Base-by-base conservation (phyloP, 1,284 basidiomycete genomes). In the Puccinia horiana region DNA sequence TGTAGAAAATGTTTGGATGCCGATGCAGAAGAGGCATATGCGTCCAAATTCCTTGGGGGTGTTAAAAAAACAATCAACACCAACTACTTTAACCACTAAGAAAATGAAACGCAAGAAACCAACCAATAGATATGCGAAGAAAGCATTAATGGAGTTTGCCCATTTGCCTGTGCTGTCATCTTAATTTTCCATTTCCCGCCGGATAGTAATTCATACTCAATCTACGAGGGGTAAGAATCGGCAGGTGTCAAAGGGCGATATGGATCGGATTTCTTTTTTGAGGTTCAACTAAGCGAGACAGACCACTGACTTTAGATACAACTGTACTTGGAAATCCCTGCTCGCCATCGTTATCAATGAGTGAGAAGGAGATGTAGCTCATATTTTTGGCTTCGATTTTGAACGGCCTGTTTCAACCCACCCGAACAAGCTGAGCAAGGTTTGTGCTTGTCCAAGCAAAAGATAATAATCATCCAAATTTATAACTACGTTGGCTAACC, bases 131-230 rank as follows among this genome's bases (percentile, higher is more conserved):
- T 83, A 82, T 86, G 86, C 35, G 82, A 83, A 11, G 85, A 91
- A 20, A 90, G 85, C 90, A 91, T 90, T 78, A 91, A 90, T 0
- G 90, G 90, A 0, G 90, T 91, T 87, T 89, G 86, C 84, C 89
- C 86, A 0, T 89, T 89, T 0, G 90, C 89, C 5, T 85, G 88
- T 0, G 90, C 90, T 72, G 87, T 86, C 37, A 91, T 86, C 0
- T 85, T 86, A 0, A 89, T 90, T 65, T 88, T 87, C 63, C 90
- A 86, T 8, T 88, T 86, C 9, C 89, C 89, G 1, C 89, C 89
- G 67, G 89, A 88, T 63, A 86, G 86, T 1, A 91, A 89, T 0
- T 88, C 86, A 84, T 91, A 90, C 0, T 89, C 90, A 0, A 89
- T 89, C 89, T 91, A 76, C 9, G 40, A 42, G 32, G 16, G 37